These are phyloP conservation scores for Penicillium crystallinum DNA, from an alignment of 495 filamentous ascomycete genomes.

Conservation along the genomic window DNA sequence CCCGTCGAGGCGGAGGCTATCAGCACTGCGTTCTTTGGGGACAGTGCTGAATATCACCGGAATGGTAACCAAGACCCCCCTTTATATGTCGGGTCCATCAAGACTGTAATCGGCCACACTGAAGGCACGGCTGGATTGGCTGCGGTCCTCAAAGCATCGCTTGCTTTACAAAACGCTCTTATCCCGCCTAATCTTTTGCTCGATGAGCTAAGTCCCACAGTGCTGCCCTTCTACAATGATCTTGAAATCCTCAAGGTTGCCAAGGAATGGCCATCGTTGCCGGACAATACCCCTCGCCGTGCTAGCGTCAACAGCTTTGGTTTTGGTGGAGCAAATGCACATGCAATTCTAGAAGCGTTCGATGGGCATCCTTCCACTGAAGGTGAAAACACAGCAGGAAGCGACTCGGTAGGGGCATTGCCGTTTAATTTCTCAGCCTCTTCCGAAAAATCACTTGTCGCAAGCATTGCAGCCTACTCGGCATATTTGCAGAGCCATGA, in stretches of 20 bases:
- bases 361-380: background rate
- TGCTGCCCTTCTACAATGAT: slow-evolving; percentile 25
- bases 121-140: slow-evolving; percentile 59
- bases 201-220: slow-evolving; percentile 33
- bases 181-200: slow-evolving; percentile 59
- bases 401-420: background rate
- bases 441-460: slow-evolving; percentile 18
- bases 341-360: slow-evolving; percentile 53
- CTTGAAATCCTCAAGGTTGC: slow-evolving; percentile 25
- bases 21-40: slow-evolving; percentile 26
- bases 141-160: slow-evolving; percentile 25
- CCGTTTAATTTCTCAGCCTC: slow-evolving; percentile 27
- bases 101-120: slow-evolving; percentile 49
- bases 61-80: slow-evolving; percentile 24
- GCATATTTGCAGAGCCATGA: slow-evolving; percentile 12
- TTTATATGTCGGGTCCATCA: slow-evolving; percentile 47
- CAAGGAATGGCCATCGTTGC: slow-evolving; percentile 11
- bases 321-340: slow-evolving; percentile 60
- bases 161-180: slow-evolving; percentile 42
- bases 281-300: slow-evolving; percentile 18
- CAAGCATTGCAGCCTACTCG: slow-evolving; percentile 12
- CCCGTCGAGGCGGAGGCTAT: slow-evolving; percentile 38
- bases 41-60: slow-evolving; percentile 30
- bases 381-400: background rate
- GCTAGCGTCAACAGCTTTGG: slow-evolving; percentile 46